Percentiles rank a stretch among this genome's conserved stretches.
Conservation (phyloP, 2,329 filamentous ascomycete species). For the Fonsecaea erecta region DNA sequence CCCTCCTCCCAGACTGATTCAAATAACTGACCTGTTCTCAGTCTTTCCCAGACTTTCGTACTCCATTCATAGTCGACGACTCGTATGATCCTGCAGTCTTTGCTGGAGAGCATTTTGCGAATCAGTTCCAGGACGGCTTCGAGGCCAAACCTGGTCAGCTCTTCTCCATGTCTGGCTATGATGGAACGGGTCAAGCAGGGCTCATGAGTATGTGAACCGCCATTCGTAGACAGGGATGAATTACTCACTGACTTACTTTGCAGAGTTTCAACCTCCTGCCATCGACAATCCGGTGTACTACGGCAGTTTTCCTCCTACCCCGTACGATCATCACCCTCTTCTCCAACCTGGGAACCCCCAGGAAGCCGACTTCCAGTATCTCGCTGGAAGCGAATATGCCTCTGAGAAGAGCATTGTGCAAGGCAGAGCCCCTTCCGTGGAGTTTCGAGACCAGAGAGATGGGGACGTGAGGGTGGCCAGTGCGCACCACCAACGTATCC, state of each 20-base stretch:
- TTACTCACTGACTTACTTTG: slow-evolving; percentile 1
- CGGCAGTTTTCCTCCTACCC: slow-evolving; percentile 45
- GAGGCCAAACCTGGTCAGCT: slow-evolving; percentile 64
- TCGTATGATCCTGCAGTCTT: slow-evolving; percentile 52
- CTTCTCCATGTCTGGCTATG: slow-evolving; percentile 81
- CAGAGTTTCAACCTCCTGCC: slow-evolving; percentile 24
- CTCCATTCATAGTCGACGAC: slow-evolving; percentile 54
- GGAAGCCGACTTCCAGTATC: slow-evolving; percentile 27
- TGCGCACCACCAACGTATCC: slow-evolving; percentile 20
- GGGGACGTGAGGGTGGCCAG: slow-evolving; percentile 14
- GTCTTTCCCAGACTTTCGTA: slow-evolving; percentile 48
- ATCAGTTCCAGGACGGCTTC: slow-evolving; percentile 56
- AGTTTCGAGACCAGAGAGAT: slow-evolving; percentile 16
- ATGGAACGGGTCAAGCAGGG: slow-evolving; percentile 70
- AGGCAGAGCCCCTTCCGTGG: slow-evolving; percentile 9
- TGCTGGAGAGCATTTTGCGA: slow-evolving; percentile 51
- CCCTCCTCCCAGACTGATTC: slow-evolving; percentile 43
- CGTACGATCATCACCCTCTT: slow-evolving; percentile 33
- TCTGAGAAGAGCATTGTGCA: slow-evolving; percentile 23
- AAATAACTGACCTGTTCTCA: slow-evolving; percentile 36
- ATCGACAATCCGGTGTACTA: slow-evolving; percentile 29
- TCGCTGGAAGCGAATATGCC: slow-evolving; percentile 17
- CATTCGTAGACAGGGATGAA: neutral
- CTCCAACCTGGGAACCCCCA: slow-evolving; percentile 27
- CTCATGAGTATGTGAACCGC: slow-evolving; percentile 24